Base-by-base conservation (phyloP, 2,329 filamentous ascomycete genomes). In the Phyllosticta citribraziliensis region DNA sequence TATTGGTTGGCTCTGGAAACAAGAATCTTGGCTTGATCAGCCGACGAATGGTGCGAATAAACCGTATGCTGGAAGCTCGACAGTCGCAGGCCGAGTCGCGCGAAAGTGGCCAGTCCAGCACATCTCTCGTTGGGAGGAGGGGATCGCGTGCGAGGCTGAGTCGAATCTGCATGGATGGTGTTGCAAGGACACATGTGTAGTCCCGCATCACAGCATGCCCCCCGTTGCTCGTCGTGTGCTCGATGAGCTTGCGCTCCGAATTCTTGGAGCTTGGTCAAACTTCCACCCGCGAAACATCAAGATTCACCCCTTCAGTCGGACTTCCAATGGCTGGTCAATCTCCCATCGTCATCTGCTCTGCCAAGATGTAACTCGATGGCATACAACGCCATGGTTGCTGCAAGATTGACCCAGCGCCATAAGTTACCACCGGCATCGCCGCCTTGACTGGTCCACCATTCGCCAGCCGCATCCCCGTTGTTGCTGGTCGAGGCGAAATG, bases 341-440 rank as follows among this genome's bases (percentile, higher is more conserved):
- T 80, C 33, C 83, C 81, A 68, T 96, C 89, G 56, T 89, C 83
- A 69, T 95, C 89, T 60, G 89, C 88, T 65, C 88, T 88, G 22
- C 91, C 89, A 11, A 97, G 82, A 70, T 92, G 93, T 59, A 97
- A 78, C 75, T 99, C 94, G 52, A 97, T 81, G 3, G 91, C 88
- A 72, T 99, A 99, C 17, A 97, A 77, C 6, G 83, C 82, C 88
- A 97, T 95, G 0, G 92, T 97, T 56, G 87, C 85, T 5, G 87
- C 89, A 52, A 97, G 81, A 67, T 99, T 99, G 67, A 94, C 83
- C 94, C 94, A 97, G 60, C 92, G 83, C 89, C 91, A 96, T 19
- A 89, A 82, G 70, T 94, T 95, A 19, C 91, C 90, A 12, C 90
- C 91, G 3, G 86, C 79, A 67, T 91, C 89, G 5, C 88, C 90